Base-by-base conservation (phyloP, 306 rosid species). In the Inga leiocalycina region DNA sequence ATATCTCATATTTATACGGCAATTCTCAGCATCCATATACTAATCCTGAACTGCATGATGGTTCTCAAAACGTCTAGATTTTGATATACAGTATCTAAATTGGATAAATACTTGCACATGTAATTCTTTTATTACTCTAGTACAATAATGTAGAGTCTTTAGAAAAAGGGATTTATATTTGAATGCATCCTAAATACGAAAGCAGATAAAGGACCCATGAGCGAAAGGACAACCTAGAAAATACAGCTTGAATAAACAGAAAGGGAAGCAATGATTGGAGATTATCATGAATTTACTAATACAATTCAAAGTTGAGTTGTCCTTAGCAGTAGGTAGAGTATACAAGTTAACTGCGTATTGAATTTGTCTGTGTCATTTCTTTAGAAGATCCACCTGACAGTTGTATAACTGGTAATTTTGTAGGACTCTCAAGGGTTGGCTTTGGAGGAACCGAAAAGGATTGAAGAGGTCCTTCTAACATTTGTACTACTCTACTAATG, bases 381-480 rank as follows among this genome's bases (percentile, higher is more conserved):
- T 10, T 10, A 8, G 81, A 65, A 17, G 65, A 66, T 78, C 59
- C 17, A 45, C 19, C 46, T 20, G 78, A 19, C 12, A 77, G 46
- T 13, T 56, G 61, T 54, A 54, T 16, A 34, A 71, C 0, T 6
- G 83, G 57, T 35, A 70, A 66, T 49, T 5, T 45, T 35, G 77
- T 9, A 14, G 86, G 90, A 41, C 69, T 71, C 7, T 48, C 24
- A 52, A 75, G 41, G 51, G 24, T 65, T 14, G 86, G 90, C 12
- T 81, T 84, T 4, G 85, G 87, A 37, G 87, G 87, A 78, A 81
- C 14, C 34, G 37, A 67, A 15, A 84, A 10, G 10, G 81, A 67
- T 8, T 84, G 74, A 51, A 74, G 44, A 3, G 67, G 78, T 20
- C 87, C 89, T 84, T 81, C 84, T 14, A 84, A 17, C 11, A 82